Percentiles rank a stretch among this genome's conserved stretches.
phyloP scores from a whole-genome alignment of 257 asterid genomes.

The Nemophila menziesii region DNA sequence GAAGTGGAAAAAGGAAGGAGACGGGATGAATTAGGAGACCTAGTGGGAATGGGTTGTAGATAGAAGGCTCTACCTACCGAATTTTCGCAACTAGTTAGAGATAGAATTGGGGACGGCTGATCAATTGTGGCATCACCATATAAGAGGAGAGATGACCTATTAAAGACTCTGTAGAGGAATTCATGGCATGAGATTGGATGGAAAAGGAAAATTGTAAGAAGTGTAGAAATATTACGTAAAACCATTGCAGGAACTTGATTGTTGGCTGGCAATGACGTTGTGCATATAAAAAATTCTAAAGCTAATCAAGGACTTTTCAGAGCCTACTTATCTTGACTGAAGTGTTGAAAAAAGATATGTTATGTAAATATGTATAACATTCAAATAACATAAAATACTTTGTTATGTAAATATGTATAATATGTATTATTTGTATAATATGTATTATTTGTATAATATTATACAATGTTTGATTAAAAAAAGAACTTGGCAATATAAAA shows the following conservation, averaged over 20 bases:
- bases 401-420: no score
- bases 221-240: not conserved
- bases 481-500: no score
- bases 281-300: no score
- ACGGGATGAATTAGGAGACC: constrained; percentile 27
- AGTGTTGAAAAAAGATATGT: no score
- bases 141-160: constrained; percentile 24
- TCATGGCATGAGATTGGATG: constrained; percentile 30
- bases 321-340: no score
- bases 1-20: constrained; percentile 56
- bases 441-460: no score
- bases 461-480: no score
- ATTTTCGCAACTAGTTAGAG: constrained; percentile 33
- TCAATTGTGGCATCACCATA: constrained; percentile 52
- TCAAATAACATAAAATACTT: no score
- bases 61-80: constrained; percentile 48
- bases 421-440: no score
- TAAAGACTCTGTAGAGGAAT: constrained; percentile 53
- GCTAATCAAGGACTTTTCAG: no score
- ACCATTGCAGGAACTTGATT: not conserved
- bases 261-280: not conserved
- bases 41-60: constrained; percentile 36
- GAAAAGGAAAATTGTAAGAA: not conserved
- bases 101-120: constrained; percentile 39
- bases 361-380: no score